Evolutionary conservation across 202 grass and related monocot species (phyloP).

Genomic region (Setaria viridis): DNA sequence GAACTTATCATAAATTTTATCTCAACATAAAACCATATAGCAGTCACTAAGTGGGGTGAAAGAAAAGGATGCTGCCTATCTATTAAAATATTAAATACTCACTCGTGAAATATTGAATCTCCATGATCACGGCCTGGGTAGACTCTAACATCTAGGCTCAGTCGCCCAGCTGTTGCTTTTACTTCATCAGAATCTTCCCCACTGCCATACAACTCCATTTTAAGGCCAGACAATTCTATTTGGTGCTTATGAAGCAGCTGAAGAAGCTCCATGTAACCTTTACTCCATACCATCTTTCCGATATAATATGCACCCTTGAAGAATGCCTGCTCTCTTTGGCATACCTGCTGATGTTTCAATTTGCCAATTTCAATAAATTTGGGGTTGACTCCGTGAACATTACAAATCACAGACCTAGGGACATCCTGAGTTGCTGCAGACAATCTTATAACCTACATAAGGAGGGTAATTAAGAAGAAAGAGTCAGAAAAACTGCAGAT

Average conservation of each 20-base stretch:
- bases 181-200: constrained; percentile 88
- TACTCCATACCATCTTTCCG: constrained; percentile 99
- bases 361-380: constrained; percentile 89
- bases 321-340: constrained; percentile 61
- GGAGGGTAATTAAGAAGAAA: constrained; percentile 11
- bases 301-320: constrained; percentile 95
- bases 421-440: constrained; percentile 93
- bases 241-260: constrained; percentile 73
- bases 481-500: constrained; percentile 29
- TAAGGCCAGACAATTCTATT: constrained; percentile 65
- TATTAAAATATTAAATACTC: constrained; percentile 37
- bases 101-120: constrained; percentile 92
- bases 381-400: constrained; percentile 96
- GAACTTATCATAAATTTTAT: constrained; percentile 4
- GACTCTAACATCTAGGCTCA: constrained; percentile 74
- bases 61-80: constrained; percentile 2
- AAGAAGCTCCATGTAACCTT: constrained; percentile 90
- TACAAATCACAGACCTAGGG: constrained; percentile 86
- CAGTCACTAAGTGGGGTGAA: constrained; percentile 5
- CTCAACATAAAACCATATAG: constrained; percentile 1
- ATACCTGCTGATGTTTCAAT: constrained; percentile 64
- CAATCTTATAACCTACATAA: constrained; percentile 88
- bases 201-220: constrained; percentile 94
- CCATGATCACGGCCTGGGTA: constrained; percentile 86
- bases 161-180: constrained; percentile 67